phyloP scores from a whole-genome alignment of 352 stramenopile species.

The Pythium monospermum region DNA sequence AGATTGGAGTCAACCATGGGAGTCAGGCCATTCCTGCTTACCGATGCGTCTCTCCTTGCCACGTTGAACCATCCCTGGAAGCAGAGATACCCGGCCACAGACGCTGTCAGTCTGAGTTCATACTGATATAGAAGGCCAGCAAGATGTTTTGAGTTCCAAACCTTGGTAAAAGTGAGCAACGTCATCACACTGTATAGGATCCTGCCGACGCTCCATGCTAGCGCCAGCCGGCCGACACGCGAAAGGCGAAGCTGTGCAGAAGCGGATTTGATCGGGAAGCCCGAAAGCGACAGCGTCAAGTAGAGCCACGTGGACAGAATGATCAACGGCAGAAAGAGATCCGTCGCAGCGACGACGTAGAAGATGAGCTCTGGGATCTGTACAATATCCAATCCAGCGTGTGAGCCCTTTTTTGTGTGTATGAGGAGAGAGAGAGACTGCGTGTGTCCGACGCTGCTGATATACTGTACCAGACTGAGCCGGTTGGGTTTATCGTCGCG shows the following conservation, averaged over 20 bases:
- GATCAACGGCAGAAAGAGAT: slow-evolving; percentile 85
- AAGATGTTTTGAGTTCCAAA: slow-evolving; percentile 13
- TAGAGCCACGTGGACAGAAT: slow-evolving; percentile 89
- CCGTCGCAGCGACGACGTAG: slow-evolving; percentile 76
- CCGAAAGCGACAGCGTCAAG: slow-evolving; percentile 82
- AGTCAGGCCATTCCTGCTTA: slow-evolving; percentile 17
- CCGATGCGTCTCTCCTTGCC: slow-evolving; percentile 55
- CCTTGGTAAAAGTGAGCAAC: slow-evolving; percentile 82
- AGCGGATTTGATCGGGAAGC: slow-evolving; percentile 80
- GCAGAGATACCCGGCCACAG: no score
- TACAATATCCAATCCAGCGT: background rate
- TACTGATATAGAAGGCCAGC: background rate
- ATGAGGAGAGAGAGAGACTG: no score
- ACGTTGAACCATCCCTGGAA: slow-evolving; percentile 78
- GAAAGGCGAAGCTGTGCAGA: slow-evolving; percentile 52
- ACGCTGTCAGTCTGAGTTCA: background rate
- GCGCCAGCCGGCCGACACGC: slow-evolving; percentile 53
- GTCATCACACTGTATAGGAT: slow-evolving; percentile 88
- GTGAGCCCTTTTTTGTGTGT: background rate
- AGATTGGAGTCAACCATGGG: no score
- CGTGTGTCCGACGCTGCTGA: no score
- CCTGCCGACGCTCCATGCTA: slow-evolving; percentile 80
- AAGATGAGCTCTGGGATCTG: slow-evolving; percentile 79
- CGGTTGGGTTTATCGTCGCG: slow-evolving; percentile 65
- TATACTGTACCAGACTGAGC: slow-evolving; percentile 53